phyloP scores from a whole-genome alignment of 441 rosid genomes.

The Pelargonium myrrhifolium region DNA sequence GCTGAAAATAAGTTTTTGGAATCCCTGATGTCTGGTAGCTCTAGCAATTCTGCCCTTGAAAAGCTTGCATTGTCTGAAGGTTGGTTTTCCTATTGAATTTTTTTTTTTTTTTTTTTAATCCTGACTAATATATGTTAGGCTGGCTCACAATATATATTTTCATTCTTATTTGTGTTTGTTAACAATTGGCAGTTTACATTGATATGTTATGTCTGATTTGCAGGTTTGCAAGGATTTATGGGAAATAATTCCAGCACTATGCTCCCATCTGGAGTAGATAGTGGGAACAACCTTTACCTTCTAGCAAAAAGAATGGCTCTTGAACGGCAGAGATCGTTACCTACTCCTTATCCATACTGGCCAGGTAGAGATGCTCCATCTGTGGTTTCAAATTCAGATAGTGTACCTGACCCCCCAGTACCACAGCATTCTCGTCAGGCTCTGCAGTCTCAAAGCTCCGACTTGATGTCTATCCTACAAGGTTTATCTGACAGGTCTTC shows the following conservation, averaged over 20 bases:
- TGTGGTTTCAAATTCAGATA: slow-evolving; percentile 51
- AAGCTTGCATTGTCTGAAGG: slow-evolving; percentile 38
- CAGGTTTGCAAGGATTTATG: slow-evolving; percentile 62
- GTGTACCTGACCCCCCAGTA: slow-evolving; percentile 36
- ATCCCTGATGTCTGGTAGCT: slow-evolving; percentile 70
- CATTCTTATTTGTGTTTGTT: not conserved
- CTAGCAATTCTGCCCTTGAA: slow-evolving; percentile 36
- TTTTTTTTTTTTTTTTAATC: not conserved
- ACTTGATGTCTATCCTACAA: slow-evolving; percentile 61
- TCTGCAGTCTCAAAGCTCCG: slow-evolving; percentile 63
- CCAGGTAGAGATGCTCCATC: slow-evolving; percentile 63
- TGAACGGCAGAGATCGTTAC: slow-evolving; percentile 62
- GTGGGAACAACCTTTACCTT: slow-evolving; percentile 56
- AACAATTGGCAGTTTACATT: slow-evolving; percentile 4
- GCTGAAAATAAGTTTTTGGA: slow-evolving; percentile 92
- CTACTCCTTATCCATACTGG: slow-evolving; percentile 58
- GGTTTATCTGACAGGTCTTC: slow-evolving; percentile 58
- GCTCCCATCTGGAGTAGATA: slow-evolving; percentile 45
- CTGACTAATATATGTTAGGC: not conserved
- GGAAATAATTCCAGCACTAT: slow-evolving; percentile 42
- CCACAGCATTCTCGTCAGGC: slow-evolving; percentile 38
- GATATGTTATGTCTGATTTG: slow-evolving; percentile 9
- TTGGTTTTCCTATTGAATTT: slow-evolving; percentile 27
- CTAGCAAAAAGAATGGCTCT: slow-evolving; percentile 70
- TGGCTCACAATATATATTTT: not conserved